phyloP scores from a whole-genome alignment of 1,284 basidiomycete species.

The Tremellales sp. region DNA sequence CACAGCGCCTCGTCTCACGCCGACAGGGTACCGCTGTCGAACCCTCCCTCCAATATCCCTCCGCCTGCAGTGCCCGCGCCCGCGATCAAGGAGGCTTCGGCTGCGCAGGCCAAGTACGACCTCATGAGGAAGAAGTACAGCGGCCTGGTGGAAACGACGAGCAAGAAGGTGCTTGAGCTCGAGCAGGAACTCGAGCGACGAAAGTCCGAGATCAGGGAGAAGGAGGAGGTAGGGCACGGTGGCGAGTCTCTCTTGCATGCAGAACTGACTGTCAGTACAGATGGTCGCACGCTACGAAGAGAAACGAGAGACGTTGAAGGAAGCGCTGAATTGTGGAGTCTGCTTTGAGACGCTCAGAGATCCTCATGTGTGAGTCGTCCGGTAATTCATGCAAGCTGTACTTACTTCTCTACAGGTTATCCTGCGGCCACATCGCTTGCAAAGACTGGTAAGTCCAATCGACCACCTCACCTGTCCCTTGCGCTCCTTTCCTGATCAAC shows the following conservation, averaged over 20 bases:
- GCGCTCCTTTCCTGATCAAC: slow-evolving; percentile 2
- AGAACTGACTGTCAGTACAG: too few species aligned
- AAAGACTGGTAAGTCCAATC: slow-evolving; percentile 33
- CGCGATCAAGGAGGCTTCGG: too few species aligned
- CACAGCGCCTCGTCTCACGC: too few species aligned
- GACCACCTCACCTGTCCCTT: not conserved
- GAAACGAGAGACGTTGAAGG: slow-evolving; percentile 26
- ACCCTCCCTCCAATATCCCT: too few species aligned
- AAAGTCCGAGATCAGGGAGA: slow-evolving; percentile 7
- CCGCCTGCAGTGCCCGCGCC: too few species aligned
- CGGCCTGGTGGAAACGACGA: too few species aligned
- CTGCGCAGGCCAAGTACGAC: too few species aligned
- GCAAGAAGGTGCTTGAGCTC: slow-evolving; percentile 15
- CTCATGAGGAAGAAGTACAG: too few species aligned
- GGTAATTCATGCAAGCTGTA: not conserved
- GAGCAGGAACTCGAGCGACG: slow-evolving; percentile 2
- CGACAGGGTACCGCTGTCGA: too few species aligned
- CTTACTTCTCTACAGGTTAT: slow-evolving; percentile 26
- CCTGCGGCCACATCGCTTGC: slow-evolving; percentile 47
- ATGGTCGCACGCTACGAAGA: slow-evolving; percentile 24
- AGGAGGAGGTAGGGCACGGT: slow-evolving; percentile 11
- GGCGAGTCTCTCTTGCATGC: too few species aligned
- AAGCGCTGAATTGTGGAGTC: slow-evolving; percentile 39
- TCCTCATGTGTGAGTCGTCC: slow-evolving; percentile 42
- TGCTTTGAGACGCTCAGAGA: slow-evolving; percentile 42